These are phyloP conservation scores for Sungouiella blattae DNA, from an alignment of 805 yeast species.

Conservation along the genomic window DNA sequence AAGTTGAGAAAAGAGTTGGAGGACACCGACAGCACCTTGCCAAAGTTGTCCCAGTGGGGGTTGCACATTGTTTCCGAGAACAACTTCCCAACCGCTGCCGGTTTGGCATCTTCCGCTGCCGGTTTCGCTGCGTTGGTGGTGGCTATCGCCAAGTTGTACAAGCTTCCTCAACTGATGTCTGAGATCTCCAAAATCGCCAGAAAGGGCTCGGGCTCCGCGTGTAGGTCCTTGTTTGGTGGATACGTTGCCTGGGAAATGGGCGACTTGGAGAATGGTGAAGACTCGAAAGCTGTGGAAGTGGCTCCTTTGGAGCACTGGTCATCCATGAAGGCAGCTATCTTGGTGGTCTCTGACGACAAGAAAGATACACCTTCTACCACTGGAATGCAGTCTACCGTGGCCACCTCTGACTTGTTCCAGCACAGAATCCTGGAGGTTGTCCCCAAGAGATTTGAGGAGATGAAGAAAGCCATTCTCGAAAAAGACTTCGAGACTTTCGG, in stretches of 20 bases:
- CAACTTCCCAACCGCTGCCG: constrained; percentile 99
- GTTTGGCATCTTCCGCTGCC: constrained; percentile 96
- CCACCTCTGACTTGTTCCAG: constrained; percentile 81
- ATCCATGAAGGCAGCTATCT: constrained; percentile 79
- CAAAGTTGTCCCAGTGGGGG: constrained; percentile 59
- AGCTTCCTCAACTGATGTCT: constrained; percentile 79
- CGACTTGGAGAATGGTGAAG: constrained; percentile 64
- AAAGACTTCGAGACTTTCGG: constrained; percentile 81
- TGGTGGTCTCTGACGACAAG: constrained; percentile 89
- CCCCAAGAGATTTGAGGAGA: constrained; percentile 77
- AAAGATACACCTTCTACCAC: constrained; percentile 93
- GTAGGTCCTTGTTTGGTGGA: constrained; percentile 96
- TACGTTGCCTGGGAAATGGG: constrained; percentile 99
- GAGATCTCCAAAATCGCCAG: constrained; percentile 92
- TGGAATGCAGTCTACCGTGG: constrained; percentile 95
- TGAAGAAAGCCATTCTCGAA: constrained; percentile 72
- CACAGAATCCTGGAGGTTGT: constrained; percentile 79
- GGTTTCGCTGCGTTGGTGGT: constrained; percentile 95
- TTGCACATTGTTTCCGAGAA: constrained; percentile 87
- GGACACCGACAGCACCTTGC: constrained; percentile 46
- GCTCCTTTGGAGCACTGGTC: constrained; percentile 91
- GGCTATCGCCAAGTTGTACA: constrained; percentile 80
- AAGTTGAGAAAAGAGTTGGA: constrained; percentile 62
- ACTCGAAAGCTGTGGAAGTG: constrained; percentile 90
- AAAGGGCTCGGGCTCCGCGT: constrained; percentile 98